Evolutionary conservation across 345 rosid species (phyloP), one percentile per base, ranked within the genome.

Genomic region (Salix koriyanagi): DNA sequence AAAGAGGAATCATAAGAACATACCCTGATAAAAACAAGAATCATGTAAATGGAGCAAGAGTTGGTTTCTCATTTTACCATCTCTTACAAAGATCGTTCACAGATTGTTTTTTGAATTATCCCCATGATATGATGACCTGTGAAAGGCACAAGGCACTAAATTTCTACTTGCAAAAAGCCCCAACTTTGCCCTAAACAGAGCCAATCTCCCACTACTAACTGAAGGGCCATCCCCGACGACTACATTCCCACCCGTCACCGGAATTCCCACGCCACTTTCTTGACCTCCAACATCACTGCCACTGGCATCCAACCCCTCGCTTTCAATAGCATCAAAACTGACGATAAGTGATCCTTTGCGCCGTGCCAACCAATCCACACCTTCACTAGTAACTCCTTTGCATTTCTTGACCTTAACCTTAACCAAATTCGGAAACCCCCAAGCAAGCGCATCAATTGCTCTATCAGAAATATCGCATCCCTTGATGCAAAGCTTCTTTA

Each of bases 401-500:
- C 98, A 94, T 75, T 92, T 92, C 89, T 85, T 92, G 39, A 94
- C 92, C 86, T 94, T 94, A 50, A 94, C 75, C 83, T 91, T 94
- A 44, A 88, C 84, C 86, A 94, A 83, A 82, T 75, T 91, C 7
- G 98, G 97, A 74, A 96, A 94, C 0, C 98, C 98, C 79, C 66
- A 80, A 42, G 89, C 91, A 5, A 94, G 85, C 7, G 94, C 90
- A 87, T 85, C 84, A 75, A 94, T 88, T 46, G 92, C 92, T 0
- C 71, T 52, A 75, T 92, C 91, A 1, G 98, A 86, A 75, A 94
- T 80, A 13, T 82, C 78, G 79, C 97, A 94, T 9, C 92, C 89
- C 82, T 94, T 94, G 76, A 94, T 92, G 73, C 97, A 92, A 11
- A 92, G 87, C 81, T 92, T 94, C 88, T 83, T 92, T 85, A 92